phyloP scores from a whole-genome alignment of 2,329 filamentous ascomycete species.

The Raffaelea albimanens region DNA sequence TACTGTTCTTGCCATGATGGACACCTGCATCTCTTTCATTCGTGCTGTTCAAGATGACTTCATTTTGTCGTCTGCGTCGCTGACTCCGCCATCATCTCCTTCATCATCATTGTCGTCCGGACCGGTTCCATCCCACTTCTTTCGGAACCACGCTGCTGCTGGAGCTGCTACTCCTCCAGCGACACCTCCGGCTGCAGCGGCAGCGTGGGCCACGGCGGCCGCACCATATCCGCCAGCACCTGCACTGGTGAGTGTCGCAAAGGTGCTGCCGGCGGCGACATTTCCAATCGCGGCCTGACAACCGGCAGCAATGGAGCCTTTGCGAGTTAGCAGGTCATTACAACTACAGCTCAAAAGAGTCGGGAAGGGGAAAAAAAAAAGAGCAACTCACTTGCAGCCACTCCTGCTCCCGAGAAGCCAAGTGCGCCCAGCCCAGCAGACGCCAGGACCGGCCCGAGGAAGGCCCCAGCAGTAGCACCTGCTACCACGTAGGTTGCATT shows the following conservation, averaged over 20 bases:
- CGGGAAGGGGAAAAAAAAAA: not conserved
- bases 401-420: conserved; percentile 6
- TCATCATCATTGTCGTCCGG: too few relatives aligned
- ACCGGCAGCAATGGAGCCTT: conserved; percentile 17
- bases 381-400: conserved; percentile 2
- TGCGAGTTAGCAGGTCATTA: too few relatives aligned
- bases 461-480: not conserved
- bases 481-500: not conserved
- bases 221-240: conserved; percentile 20
- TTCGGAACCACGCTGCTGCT: too few relatives aligned
- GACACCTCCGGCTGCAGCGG: too few relatives aligned
- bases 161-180: too few relatives aligned
- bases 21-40: too few relatives aligned
- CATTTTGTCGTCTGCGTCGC: too few relatives aligned
- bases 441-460: not conserved
- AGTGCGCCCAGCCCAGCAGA: not conserved
- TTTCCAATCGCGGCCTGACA: conserved; percentile 18
- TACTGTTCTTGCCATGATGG: too few relatives aligned
- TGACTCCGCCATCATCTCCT: too few relatives aligned
- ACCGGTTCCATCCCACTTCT: too few relatives aligned
- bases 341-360: too few relatives aligned
- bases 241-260: conserved; percentile 22
- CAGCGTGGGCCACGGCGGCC: not conserved
- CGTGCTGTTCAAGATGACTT: too few relatives aligned
- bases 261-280: conserved; percentile 15